A percentile compares a stretch with the other conserved stretches of the same genome.
phyloP scores from a whole-genome alignment of 225 moss, liverwort and hornwort species.

The Takakia lepidozioides region DNA sequence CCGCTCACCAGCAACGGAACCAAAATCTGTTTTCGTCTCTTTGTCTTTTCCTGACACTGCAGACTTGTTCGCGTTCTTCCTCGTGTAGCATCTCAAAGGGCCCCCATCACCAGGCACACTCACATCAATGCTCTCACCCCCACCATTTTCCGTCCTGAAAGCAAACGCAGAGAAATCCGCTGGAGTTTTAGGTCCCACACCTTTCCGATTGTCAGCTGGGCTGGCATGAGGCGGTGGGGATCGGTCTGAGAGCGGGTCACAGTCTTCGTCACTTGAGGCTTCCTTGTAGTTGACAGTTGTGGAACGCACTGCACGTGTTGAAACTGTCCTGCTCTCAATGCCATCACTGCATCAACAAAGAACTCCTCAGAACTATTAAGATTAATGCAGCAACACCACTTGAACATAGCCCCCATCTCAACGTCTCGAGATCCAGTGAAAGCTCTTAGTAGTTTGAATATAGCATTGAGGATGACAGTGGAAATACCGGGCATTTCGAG shows the following conservation, averaged over 20 bases:
- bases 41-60: slow-evolving; percentile 1
- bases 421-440: no score
- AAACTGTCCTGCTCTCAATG: slow-evolving; percentile 6
- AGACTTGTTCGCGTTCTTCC: slow-evolving; percentile 22
- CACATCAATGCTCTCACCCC: no score
- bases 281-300: slow-evolving; percentile 55
- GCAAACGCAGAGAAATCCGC: slow-evolving; percentile 19
- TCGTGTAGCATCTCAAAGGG: slow-evolving; percentile 41
- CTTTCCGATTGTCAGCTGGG: slow-evolving; percentile 7
- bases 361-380: no score
- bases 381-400: no score
- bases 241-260: slow-evolving; percentile 6
- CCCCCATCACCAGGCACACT: slow-evolving; percentile 8
- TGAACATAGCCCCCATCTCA: no score
- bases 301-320: slow-evolving; percentile 10
- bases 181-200: slow-evolving; percentile 11
- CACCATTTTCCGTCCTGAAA: slow-evolving; percentile 13
- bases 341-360: slow-evolving; percentile 10
- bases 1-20: slow-evolving; percentile 3
- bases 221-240: slow-evolving; percentile 4
- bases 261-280: slow-evolving; percentile 46
- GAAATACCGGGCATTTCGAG: slow-evolving; percentile 8
- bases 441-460: no score
- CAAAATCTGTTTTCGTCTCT: slow-evolving; percentile 13
- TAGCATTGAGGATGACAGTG: neutral